These are phyloP conservation scores for Amylocystis lapponica DNA, from an alignment of 768 basidiomycete species.

Conservation along the genomic window DNA sequence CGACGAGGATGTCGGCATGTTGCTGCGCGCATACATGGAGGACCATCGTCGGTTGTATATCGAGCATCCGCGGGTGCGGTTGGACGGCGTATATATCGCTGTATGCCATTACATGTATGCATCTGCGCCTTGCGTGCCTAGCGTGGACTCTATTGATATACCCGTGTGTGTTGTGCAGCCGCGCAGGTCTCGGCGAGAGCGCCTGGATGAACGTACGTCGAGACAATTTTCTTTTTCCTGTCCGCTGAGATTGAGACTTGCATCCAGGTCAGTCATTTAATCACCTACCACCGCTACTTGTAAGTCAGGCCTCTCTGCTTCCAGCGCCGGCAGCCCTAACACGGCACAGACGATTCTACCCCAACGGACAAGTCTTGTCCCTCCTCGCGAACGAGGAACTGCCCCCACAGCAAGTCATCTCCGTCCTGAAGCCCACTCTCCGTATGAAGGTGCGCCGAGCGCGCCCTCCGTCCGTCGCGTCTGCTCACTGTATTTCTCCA, in stretches of 20 bases:
- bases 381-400: constrained; percentile 78
- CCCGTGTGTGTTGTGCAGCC: constrained; percentile 33
- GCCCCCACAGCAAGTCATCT: constrained; percentile 66
- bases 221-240: no score
- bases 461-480: neutral
- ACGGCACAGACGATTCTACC: constrained; percentile 68
- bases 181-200: constrained; percentile 75
- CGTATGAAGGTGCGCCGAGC: constrained; percentile 69
- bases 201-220: constrained; percentile 77
- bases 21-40: constrained; percentile 46
- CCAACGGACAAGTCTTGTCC: constrained; percentile 81
- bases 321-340: constrained; percentile 1
- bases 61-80: constrained; percentile 77
- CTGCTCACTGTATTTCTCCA: constrained; percentile 21
- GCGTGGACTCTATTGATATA: constrained; percentile 1
- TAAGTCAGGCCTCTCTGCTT: constrained; percentile 30
- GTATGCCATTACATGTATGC: constrained; percentile 83
- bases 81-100: constrained; percentile 89
- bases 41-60: constrained; percentile 77
- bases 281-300: constrained; percentile 93
- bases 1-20: constrained; percentile 39
- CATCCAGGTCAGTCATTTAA: constrained; percentile 67
- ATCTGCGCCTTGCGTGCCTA: constrained; percentile 1
- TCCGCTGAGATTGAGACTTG: constrained; percentile 4
- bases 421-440: constrained; percentile 66